Conservation (phyloP, 2,329 filamentous ascomycete species). For the Fusarium hainanense region DNA sequence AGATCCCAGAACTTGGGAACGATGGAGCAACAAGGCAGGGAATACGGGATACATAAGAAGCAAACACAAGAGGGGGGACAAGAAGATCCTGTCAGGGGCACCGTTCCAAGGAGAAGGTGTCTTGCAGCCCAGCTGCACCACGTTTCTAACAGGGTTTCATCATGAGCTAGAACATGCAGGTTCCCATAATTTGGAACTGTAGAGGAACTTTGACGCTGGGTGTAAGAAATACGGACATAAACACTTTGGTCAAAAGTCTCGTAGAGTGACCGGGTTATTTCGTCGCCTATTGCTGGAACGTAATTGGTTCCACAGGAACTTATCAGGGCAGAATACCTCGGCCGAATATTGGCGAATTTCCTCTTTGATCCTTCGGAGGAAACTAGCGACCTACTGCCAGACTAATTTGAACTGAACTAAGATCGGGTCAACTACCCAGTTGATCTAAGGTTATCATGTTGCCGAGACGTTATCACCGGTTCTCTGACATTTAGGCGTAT, state of each 20-base stretch:
- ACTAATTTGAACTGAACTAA: neutral
- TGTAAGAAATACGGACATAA: neutral
- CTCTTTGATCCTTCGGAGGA: neutral
- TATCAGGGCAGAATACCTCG: neutral
- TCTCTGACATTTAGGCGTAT: neutral
- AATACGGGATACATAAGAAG: constrained; percentile 24
- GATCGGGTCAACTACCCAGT: neutral
- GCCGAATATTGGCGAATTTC: neutral
- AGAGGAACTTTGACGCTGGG: neutral
- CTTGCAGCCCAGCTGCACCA: neutral
- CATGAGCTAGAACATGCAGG: constrained; percentile 12
- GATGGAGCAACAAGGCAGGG: neutral
- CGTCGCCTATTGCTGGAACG: neutral
- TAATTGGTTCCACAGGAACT: neutral
- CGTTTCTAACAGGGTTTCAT: constrained; percentile 15
- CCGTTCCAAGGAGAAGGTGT: neutral
- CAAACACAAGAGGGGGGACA: neutral
- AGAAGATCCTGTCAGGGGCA: neutral
- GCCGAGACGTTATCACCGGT: neutral
- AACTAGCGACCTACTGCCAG: neutral
- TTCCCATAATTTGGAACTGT: neutral
- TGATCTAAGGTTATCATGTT: neutral
- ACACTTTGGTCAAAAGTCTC: neutral
- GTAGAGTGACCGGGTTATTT: neutral
- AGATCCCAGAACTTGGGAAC: constrained; percentile 17